A percentile compares a stretch with the other conserved stretches of the same genome.
phyloP scores from a whole-genome alignment of 2,329 filamentous ascomycete genomes.

The Aspergillus quadrilineatus region DNA sequence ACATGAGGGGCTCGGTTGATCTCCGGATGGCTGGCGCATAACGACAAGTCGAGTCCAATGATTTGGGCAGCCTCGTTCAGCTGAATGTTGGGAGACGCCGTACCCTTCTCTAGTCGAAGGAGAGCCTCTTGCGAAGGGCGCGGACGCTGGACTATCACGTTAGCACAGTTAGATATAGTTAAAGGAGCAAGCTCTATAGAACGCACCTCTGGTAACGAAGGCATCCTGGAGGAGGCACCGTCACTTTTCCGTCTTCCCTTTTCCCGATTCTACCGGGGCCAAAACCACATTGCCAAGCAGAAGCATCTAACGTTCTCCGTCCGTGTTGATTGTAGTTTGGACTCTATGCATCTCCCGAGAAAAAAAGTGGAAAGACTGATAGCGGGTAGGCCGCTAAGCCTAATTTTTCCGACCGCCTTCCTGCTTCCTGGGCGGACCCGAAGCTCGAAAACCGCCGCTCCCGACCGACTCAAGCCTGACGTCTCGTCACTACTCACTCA shows the following conservation, averaged over 20 bases:
- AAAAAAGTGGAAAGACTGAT: slow-evolving; percentile 22
- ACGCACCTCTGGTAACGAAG: slow-evolving; percentile 39
- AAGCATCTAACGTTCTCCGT: slow-evolving; percentile 5
- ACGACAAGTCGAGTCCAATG: slow-evolving; percentile 39
- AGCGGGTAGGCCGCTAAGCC: slow-evolving; percentile 21
- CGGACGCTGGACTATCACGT: slow-evolving; percentile 30
- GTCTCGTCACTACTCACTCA: slow-evolving; percentile 20
- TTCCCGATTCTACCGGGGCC: slow-evolving; percentile 1
- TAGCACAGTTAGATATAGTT: slow-evolving; percentile 3
- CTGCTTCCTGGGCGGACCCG: slow-evolving; percentile 19
- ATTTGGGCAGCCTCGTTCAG: slow-evolving; percentile 46
- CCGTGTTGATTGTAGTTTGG: slow-evolving; percentile 4
- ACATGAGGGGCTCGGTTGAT: slow-evolving; percentile 25
- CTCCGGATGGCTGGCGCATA: slow-evolving; percentile 33
- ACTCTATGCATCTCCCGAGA: slow-evolving; percentile 1
- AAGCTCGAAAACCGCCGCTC: slow-evolving; percentile 25
- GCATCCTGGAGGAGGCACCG: slow-evolving; percentile 28
- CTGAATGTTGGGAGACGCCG: slow-evolving; percentile 38
- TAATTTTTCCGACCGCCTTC: slow-evolving; percentile 43
- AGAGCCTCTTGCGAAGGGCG: slow-evolving; percentile 45
- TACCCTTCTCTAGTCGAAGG: slow-evolving; percentile 47
- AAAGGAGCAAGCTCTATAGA: background rate
- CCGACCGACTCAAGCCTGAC: slow-evolving; percentile 17
- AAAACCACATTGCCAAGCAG: background rate
- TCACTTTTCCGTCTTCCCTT: slow-evolving; percentile 7